Evolutionary conservation across 306 rosid genomes (phyloP).

Genomic region (Lablab purpureus): DNA sequence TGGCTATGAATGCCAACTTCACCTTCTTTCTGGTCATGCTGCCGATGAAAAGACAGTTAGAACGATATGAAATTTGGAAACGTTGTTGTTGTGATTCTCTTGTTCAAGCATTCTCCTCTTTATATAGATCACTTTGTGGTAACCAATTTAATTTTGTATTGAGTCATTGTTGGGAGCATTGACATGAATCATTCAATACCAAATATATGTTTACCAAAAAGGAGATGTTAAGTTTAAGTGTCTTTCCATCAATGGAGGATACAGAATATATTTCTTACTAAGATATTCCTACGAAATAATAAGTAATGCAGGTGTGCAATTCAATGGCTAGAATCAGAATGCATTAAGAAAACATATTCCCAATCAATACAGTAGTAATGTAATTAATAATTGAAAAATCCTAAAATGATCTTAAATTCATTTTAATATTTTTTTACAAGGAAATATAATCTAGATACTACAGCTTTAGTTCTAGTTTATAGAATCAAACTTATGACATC

Average conservation of each 20-base stretch:
- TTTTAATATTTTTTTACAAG: background rate
- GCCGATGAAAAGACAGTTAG: background rate
- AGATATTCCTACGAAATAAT: background rate
- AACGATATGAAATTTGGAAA: background rate
- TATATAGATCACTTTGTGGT: constrained; percentile 27
- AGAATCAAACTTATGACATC: constrained; percentile 18
- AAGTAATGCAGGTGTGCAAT: background rate
- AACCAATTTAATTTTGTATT: constrained; percentile 7
- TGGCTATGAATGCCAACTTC: constrained; percentile 56
- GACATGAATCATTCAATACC: constrained; percentile 19
- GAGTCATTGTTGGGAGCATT: constrained; percentile 15
- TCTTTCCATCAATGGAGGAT: constrained; percentile 6
- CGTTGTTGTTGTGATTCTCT: constrained; percentile 16
- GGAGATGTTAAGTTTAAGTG: constrained; percentile 31
- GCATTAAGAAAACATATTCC: background rate
- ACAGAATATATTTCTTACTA: constrained; percentile 14
- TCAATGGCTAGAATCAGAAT: background rate
- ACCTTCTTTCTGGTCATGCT: constrained; percentile 62
- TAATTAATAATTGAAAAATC: background rate
- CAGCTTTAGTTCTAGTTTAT: background rate
- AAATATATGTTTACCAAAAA: constrained; percentile 5
- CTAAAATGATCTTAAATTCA: background rate
- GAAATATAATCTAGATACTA: background rate
- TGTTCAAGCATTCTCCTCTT: background rate
- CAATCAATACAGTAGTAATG: background rate